Conservation (phyloP, 1,139 yeast genomes). For the Suhomyces bokatorum region DNA sequence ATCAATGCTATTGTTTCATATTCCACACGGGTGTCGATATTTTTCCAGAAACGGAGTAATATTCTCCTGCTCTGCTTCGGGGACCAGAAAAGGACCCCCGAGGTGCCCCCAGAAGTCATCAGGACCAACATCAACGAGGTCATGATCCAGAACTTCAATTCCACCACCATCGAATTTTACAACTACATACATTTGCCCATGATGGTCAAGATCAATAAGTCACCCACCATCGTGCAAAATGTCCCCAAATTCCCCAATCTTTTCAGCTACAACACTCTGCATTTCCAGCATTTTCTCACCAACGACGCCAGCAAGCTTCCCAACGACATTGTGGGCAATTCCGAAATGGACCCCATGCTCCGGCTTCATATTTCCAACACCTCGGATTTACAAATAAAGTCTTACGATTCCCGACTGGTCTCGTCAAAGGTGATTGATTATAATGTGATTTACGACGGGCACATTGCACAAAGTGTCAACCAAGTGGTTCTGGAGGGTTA, state of each 20-base stretch:
- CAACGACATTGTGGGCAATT: background rate
- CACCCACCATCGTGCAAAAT: conserved; percentile 3
- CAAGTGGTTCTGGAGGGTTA: conserved; percentile 8
- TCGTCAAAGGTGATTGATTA: conserved; percentile 2
- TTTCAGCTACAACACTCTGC: conserved; percentile 16
- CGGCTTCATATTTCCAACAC: conserved; percentile 15
- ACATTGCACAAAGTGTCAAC: conserved; percentile 3
- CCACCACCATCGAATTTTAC: conserved; percentile 17
- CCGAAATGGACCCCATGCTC: conserved; percentile 14
- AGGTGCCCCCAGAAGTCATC: conserved; percentile 8
- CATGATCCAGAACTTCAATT: conserved; percentile 22
- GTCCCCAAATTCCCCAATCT: background rate
- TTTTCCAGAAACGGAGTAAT: conserved; percentile 27
- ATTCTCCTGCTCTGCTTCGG: conserved; percentile 22
- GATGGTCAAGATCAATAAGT: conserved; percentile 12
- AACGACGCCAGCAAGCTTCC: conserved; percentile 5
- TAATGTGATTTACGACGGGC: conserved; percentile 5
- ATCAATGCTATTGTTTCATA: conserved; percentile 17
- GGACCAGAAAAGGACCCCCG: conserved; percentile 16
- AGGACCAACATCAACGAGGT: conserved; percentile 23
- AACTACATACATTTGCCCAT: conserved; percentile 25
- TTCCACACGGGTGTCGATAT: conserved; percentile 22
- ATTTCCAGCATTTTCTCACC: conserved; percentile 13
- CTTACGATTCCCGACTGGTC: background rate
- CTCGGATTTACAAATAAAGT: conserved; percentile 1